Evolutionary conservation across 73 alveolate genomes (phyloP), one percentile per base, ranked within the genome.

Genomic region (Paramecium sonneborni): DNA sequence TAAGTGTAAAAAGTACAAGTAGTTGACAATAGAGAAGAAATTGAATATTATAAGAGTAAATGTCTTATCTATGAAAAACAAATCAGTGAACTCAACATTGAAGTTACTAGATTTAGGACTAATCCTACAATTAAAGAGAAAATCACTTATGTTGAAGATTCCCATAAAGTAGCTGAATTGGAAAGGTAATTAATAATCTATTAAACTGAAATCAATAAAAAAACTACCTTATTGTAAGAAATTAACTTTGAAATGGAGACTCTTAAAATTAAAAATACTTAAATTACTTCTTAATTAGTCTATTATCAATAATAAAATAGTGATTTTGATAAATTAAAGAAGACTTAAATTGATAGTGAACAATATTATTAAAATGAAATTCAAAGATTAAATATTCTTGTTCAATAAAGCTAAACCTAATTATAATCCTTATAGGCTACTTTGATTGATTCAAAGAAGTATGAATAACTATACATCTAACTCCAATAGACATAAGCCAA

Each of bases 61-160:
- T 79, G 90, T 44, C 44, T 79, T 1, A 21, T 39, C 90, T 79
- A 43, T 79, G 90, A 79, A 79, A 79, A 79, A 26, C 15, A 79
- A 44, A 43, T 79, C 5, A 20, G 18, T 79, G 90, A 79, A 79
- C 28, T 79, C 74, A 46, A 57, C n/a, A 24, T 79, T 38, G 90
- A 79, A 79, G 12, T 79, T 14, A 41, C 20, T 6, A 79, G 55
- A 79, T 44, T 24, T 7, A 79, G 90, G 24, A 14, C 41, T 21
- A 79, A 32, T 34, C 76, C 90, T 37, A 46, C 84, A 62, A n/a
- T 79, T 30, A 41, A 79, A 44, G 90, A 79, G 30, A 79, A 79
- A 79, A 41, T 79, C 0, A 79, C 90, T 10, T 43, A 43, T 44
- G 43, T 79, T 24, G 90, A 79, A 44, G 90, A 79, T 44, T 30